Evolutionary conservation across 768 basidiomycete species (phyloP), one percentile per base, ranked within the genome.

Genomic region (Coprinellus micaceus): DNA sequence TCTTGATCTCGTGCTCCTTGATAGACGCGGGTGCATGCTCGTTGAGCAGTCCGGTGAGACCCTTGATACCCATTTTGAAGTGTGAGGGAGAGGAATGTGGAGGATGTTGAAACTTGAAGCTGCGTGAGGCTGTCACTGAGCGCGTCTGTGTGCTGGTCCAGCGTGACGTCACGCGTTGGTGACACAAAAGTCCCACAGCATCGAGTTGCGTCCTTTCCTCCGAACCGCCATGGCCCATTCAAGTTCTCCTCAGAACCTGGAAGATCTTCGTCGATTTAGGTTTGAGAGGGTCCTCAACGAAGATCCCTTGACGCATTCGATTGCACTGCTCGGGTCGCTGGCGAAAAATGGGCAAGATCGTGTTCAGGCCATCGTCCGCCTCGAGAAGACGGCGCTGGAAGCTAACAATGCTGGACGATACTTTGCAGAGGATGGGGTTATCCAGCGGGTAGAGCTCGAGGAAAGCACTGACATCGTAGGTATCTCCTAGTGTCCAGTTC

Each of bases 1-100:
- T 94, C 75, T 97, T 96, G 55, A 98, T 98, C 37, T 96, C 92
- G 67, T 95, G 92, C 63, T 95, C 93, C 70, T 88, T 82, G 64
- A 97, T 93, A 9, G 90, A 78, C 50, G 79, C 83, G 1, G 97
- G 97, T 5, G 97, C 93, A 71, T 96, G 85, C 66, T 98, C 89
- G 7, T 85, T 86, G 58, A 99, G 79, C 21, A 99, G 80, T 10
- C 82, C 88, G 12, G 95, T 98, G 29, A 99, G 80, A 24, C 97
- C 94, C 75, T 97, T 97, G 77, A 97, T 96, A 76, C 94, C 94
- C 91, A 92, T 94, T 30, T 30, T 51, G 49, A 37, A 26, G 49
- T 43, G 41, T 17, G 17, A 15, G 21, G 49, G 28, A 36, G 13
- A 43, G 40, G n/a, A 17, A 28, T 28, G 24, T 19, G 25, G 28